Conservation (phyloP, 163 green algal genomes). For the Picocystis sp. region DNA sequence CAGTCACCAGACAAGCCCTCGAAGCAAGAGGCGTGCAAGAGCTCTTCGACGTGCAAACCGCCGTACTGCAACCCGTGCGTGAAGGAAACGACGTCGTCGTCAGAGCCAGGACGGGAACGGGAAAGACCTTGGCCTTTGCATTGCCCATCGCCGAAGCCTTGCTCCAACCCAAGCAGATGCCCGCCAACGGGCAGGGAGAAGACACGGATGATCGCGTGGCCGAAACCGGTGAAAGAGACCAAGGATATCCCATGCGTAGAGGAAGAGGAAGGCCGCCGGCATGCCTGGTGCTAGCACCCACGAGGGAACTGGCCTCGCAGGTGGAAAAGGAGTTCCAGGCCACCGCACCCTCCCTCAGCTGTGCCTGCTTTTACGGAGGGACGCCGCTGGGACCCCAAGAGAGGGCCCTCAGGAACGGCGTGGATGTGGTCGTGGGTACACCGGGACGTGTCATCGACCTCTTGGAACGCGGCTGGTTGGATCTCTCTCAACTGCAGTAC, state of each 20-base stretch:
- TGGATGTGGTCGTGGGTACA: slow-evolving; percentile 92
- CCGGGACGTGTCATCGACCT: slow-evolving; percentile 93
- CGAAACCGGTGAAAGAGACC: neutral
- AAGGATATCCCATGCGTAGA: neutral
- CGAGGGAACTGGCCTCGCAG: slow-evolving; percentile 93
- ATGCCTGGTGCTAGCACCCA: slow-evolving; percentile 83
- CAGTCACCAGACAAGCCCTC: slow-evolving; percentile 26
- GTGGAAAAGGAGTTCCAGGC: slow-evolving; percentile 76
- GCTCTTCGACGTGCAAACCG: slow-evolving; percentile 70
- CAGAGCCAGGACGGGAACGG: slow-evolving; percentile 78
- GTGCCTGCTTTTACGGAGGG: slow-evolving; percentile 55
- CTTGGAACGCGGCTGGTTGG: slow-evolving; percentile 55
- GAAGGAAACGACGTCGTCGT: slow-evolving; percentile 78
- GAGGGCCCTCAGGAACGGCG: slow-evolving; percentile 40
- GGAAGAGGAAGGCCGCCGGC: slow-evolving; percentile 29
- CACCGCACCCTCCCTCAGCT: slow-evolving; percentile 29
- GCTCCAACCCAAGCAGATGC: neutral
- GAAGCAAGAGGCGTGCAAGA: slow-evolving; percentile 25
- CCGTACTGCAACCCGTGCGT: slow-evolving; percentile 17
- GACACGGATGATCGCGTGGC: neutral
- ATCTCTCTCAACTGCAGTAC: slow-evolving; percentile 48
- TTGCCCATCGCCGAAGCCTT: slow-evolving; percentile 76
- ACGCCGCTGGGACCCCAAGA: slow-evolving; percentile 38
- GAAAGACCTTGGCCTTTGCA: slow-evolving; percentile 95
- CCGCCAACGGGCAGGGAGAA: neutral